These are phyloP conservation scores for Magnolia changhungtana DNA, from an alignment of 164 flowering plant species.

Conservation along the genomic window DNA sequence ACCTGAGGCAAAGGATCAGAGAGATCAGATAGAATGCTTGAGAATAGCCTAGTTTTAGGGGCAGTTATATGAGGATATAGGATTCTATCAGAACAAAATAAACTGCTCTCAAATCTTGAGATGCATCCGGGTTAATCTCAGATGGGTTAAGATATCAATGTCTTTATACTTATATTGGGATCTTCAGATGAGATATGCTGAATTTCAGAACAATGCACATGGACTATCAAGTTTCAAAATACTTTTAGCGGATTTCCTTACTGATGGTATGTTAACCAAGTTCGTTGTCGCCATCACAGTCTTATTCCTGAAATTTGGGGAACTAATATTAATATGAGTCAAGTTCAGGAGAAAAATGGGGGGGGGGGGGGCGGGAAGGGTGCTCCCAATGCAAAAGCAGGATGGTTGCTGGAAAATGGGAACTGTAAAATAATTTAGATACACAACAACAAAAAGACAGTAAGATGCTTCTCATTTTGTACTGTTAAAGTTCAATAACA, in stretches of 20 bases:
- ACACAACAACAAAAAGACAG: no score
- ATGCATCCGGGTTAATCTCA: background rate
- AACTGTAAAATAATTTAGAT: background rate
- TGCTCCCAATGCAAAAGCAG: no score
- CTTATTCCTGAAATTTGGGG: no score
- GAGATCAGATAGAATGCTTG: background rate
- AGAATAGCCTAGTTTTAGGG: background rate
- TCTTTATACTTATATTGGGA: background rate
- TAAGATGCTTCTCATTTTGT: no score
- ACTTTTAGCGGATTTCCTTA: no score
- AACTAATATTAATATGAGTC: no score
- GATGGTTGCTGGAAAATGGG: background rate
- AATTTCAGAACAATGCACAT: no score
- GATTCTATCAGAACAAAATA: no score
- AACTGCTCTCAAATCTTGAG: background rate
- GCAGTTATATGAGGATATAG: no score
- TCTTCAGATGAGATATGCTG: background rate
- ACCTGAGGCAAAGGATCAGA: slow-evolving; percentile 41
- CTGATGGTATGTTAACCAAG: background rate
- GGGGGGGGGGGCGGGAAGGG: background rate
- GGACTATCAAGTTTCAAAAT: no score
- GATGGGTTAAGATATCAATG: background rate
- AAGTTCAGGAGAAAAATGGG: no score
- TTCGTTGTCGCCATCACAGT: background rate
- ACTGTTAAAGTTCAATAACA: no score